phyloP scores from a whole-genome alignment of 1,284 basidiomycete species.

The Volvariella volvacea region DNA sequence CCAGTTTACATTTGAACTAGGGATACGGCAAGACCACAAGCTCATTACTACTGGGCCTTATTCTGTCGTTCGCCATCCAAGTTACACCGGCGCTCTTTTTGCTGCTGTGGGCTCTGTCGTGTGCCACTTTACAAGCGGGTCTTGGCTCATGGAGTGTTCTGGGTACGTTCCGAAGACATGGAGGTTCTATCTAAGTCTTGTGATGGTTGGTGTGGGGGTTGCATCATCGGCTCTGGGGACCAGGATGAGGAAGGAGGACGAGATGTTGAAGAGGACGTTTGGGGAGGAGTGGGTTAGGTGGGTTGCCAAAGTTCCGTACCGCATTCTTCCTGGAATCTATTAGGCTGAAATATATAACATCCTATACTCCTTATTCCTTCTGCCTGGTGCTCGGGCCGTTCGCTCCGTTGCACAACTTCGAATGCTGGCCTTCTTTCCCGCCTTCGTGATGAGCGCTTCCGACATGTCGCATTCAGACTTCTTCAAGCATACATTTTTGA shows the following conservation, averaged over 20 bases:
- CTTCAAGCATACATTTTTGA: too few relatives aligned
- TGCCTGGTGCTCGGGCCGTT: too few relatives aligned
- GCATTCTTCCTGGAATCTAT: slow-evolving; percentile 8
- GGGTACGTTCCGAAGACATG: not conserved
- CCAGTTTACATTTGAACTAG: slow-evolving; percentile 15
- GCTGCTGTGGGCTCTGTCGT: slow-evolving; percentile 1
- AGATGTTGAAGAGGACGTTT: slow-evolving; percentile 10
- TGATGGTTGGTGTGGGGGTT: not conserved
- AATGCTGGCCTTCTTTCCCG: too few relatives aligned
- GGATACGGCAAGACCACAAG: slow-evolving; percentile 14
- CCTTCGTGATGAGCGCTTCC: too few relatives aligned
- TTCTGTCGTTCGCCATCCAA: slow-evolving; percentile 18
- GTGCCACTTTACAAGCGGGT: slow-evolving; percentile 2
- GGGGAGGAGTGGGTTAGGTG: slow-evolving; percentile 13
- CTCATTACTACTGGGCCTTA: slow-evolving; percentile 18
- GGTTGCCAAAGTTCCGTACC: slow-evolving; percentile 11
- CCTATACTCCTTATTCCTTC: not conserved
- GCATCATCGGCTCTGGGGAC: not conserved
- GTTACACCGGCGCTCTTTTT: slow-evolving; percentile 14
- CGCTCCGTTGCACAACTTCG: too few relatives aligned
- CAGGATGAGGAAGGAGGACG: slow-evolving; percentile 11
- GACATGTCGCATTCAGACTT: too few relatives aligned
- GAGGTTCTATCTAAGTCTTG: too few relatives aligned
- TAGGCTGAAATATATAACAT: not conserved
- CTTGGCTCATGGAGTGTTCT: not conserved